Conservation (phyloP, 371 early-diverging fungal species). For the Enterocytospora artemiae region DNA sequence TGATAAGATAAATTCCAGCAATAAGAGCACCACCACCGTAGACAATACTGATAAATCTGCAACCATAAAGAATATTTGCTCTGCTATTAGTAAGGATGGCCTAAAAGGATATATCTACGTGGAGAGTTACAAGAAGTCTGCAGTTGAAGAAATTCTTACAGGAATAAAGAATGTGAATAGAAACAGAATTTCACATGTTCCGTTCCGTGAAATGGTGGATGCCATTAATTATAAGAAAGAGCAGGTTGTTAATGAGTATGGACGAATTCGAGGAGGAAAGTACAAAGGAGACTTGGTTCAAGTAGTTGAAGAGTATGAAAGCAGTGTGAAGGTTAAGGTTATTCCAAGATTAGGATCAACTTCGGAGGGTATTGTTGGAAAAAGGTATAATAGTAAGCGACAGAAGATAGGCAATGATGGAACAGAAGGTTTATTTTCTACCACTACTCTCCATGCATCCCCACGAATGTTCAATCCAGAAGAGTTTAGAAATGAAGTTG, state of each 20-base stretch:
- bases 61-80: slow-evolving; percentile 11
- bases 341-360: slow-evolving; percentile 80
- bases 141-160: slow-evolving; percentile 68
- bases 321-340: slow-evolving; percentile 66
- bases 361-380: no score
- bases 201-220: slow-evolving; percentile 83
- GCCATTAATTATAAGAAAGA: slow-evolving; percentile 68
- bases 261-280: slow-evolving; percentile 79
- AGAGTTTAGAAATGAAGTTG: slow-evolving; percentile 34
- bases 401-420: no score
- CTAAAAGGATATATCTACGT: slow-evolving; percentile 85
- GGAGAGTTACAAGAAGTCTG: slow-evolving; percentile 72
- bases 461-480: slow-evolving; percentile 52
- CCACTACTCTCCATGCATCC: no score
- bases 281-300: slow-evolving; percentile 86
- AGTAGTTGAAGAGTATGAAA: slow-evolving; percentile 56
- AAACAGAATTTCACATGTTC: slow-evolving; percentile 70
- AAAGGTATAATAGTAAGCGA: slow-evolving; percentile 58
- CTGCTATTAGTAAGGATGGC: slow-evolving; percentile 70
- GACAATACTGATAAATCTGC: neutral
- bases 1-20: slow-evolving; percentile 19
- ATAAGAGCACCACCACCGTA: slow-evolving; percentile 3
- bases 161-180: slow-evolving; percentile 66
- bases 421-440: no score
- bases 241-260: slow-evolving; percentile 72